A percentile compares a stretch with the other conserved stretches of the same genome.
Evolutionary conservation across 164 flowering plant genomes (phyloP).

Genomic region (Liquidambar formosana): DNA sequence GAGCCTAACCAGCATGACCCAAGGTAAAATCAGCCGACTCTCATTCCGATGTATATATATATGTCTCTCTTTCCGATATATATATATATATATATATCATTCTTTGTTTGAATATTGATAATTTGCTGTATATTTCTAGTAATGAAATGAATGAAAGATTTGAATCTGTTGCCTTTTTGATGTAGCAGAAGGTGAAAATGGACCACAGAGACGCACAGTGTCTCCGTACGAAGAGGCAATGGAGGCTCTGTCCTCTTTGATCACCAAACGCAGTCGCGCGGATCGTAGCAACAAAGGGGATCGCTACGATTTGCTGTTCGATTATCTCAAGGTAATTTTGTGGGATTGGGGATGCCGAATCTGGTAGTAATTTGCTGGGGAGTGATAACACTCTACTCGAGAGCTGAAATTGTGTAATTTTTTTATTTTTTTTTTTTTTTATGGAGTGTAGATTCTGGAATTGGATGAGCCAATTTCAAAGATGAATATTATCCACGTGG

Average conservation of each 20-base stretch:
- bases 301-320: slow-evolving; percentile 57
- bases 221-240: slow-evolving; percentile 77
- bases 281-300: slow-evolving; percentile 69
- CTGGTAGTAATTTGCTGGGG: background rate
- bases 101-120: background rate
- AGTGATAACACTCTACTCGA: background rate
- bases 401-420: background rate
- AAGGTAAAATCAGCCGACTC: background rate
- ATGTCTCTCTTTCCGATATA: background rate
- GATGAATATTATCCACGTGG: slow-evolving; percentile 92
- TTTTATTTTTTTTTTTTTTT: background rate
- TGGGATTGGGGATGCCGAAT: background rate
- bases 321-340: slow-evolving; percentile 69
- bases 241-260: slow-evolving; percentile 84
- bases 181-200: slow-evolving; percentile 24
- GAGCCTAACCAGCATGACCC: background rate
- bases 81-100: background rate
- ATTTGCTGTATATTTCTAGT: background rate
- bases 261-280: slow-evolving; percentile 75
- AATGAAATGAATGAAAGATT: background rate
- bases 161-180: background rate
- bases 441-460: slow-evolving; percentile 60
- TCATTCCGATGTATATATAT: background rate
- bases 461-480: slow-evolving; percentile 68
- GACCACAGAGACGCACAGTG: slow-evolving; percentile 12